These are phyloP conservation scores for Blastobotrys arbuscula DNA, from an alignment of 1,139 yeast species.

Conservation along the genomic window DNA sequence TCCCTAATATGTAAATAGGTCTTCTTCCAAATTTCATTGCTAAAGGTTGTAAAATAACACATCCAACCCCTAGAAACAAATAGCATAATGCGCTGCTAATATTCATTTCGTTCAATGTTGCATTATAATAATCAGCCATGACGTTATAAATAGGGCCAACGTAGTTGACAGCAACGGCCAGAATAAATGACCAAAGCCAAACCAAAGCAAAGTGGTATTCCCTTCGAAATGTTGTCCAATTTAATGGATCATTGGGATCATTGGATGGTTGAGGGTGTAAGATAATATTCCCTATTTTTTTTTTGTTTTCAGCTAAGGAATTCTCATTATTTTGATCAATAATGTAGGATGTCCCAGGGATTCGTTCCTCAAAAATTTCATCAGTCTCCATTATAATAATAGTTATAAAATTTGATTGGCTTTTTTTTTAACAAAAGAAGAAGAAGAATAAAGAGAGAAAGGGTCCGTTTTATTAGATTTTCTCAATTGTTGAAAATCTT, in stretches of 20 bases:
- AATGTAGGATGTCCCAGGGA: constrained; percentile 50
- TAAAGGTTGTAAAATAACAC: constrained; percentile 45
- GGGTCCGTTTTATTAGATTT: too few relatives aligned
- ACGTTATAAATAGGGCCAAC: constrained; percentile 41
- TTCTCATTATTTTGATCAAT: constrained; percentile 38
- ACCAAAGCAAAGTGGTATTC: constrained; percentile 26
- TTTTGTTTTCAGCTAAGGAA: constrained; percentile 23
- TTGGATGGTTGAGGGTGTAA: constrained; percentile 43
- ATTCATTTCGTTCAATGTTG: constrained; percentile 40
- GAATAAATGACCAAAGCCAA: constrained; percentile 41
- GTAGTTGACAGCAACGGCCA: constrained; percentile 44
- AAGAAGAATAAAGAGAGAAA: too few relatives aligned
- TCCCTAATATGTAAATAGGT: constrained; percentile 40
- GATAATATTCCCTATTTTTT: constrained; percentile 35
- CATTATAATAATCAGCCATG: constrained; percentile 35
- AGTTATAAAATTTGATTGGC: too few relatives aligned
- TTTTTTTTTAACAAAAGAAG: too few relatives aligned
- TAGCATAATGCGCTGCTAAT: constrained; percentile 49
- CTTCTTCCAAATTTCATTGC: constrained; percentile 52
- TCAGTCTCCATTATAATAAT: too few relatives aligned
- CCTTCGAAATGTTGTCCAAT: constrained; percentile 40
- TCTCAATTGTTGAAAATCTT: too few relatives aligned
- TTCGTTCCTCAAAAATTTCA: not conserved
- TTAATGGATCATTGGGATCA: constrained; percentile 47
- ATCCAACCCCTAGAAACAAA: constrained; percentile 45